Evolutionary conservation across 108 stramenopile species (phyloP).

Genomic region (Schizochytrium sp.): DNA sequence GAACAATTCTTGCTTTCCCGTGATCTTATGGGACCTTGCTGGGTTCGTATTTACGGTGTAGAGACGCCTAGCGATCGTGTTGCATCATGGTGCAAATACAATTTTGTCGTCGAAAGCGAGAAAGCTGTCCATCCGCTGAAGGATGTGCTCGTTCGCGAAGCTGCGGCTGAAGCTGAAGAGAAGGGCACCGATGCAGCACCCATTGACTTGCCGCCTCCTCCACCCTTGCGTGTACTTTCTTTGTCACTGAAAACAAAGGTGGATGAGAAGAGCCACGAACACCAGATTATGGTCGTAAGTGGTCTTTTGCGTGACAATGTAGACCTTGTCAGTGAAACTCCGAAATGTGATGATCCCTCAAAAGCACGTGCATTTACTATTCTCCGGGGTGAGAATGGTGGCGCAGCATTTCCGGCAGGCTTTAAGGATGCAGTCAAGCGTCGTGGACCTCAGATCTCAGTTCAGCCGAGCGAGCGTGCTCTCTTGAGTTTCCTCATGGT

Average conservation of each 20-base stretch:
- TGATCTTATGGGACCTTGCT: conserved; percentile 95
- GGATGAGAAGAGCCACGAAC: conserved; percentile 90
- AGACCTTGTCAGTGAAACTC: conserved; percentile 80
- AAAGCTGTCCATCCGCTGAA: conserved; percentile 77
- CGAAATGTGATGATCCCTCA: conserved; percentile 61
- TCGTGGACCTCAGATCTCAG: neutral
- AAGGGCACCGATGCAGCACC: neutral
- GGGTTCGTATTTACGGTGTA: conserved; percentile 86
- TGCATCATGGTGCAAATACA: conserved; percentile 90
- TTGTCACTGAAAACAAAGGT: conserved; percentile 96
- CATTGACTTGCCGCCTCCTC: conserved; percentile 74
- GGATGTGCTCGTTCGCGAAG: conserved; percentile 62
- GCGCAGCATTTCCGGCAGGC: conserved; percentile 83
- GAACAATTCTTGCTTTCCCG: conserved; percentile 96
- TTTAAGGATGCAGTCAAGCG: conserved; percentile 78
- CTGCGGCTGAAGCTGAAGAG: neutral
- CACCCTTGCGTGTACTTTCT: conserved; percentile 86
- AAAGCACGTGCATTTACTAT: conserved; percentile 65
- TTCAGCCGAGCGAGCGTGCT: conserved; percentile 89
- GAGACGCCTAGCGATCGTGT: conserved; percentile 48
- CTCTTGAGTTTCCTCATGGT: conserved; percentile 84
- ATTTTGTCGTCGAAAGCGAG: conserved; percentile 83
- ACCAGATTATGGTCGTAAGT: conserved; percentile 93
- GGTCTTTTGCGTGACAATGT: conserved; percentile 90
- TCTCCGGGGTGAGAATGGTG: conserved; percentile 61